A percentile compares a stretch with the other conserved stretches of the same genome.
phyloP scores from a whole-genome alignment of 2,329 filamentous ascomycete genomes.

The Penicillium brasilianum region DNA sequence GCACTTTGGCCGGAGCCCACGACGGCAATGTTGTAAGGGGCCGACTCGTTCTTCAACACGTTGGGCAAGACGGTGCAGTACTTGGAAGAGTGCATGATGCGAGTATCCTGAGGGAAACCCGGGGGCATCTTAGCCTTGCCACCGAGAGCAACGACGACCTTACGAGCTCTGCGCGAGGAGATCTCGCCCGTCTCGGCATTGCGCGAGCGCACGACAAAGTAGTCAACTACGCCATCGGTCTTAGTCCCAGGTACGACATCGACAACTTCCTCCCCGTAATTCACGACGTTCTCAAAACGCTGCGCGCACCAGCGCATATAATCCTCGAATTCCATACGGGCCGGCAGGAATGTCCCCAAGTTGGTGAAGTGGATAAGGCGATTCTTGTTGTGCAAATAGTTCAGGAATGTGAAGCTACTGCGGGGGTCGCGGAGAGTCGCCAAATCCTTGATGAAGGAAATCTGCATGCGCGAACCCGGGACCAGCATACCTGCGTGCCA shows the following conservation, averaged over 20 bases:
- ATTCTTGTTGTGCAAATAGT: conserved; percentile 82
- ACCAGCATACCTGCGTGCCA: conserved; percentile 98
- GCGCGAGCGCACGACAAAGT: conserved; percentile 70
- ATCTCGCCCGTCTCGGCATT: conserved; percentile 58
- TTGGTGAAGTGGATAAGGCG: conserved; percentile 92
- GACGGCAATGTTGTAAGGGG: conserved; percentile 75
- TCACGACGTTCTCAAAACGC: conserved; percentile 74
- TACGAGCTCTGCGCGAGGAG: conserved; percentile 48
- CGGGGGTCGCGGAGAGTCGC: conserved; percentile 85
- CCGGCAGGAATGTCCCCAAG: conserved; percentile 83
- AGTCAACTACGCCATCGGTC: conserved; percentile 59
- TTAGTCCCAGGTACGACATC: conserved; percentile 67
- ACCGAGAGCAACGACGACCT: conserved; percentile 68
- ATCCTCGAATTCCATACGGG: conserved; percentile 88
- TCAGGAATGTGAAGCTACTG: conserved; percentile 92
- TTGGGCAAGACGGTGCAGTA: conserved; percentile 62
- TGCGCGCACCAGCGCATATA: conserved; percentile 92
- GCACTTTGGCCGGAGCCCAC: conserved; percentile 90
- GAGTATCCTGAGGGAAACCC: conserved; percentile 69
- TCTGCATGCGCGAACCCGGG: conserved; percentile 94
- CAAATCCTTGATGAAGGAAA: conserved; percentile 95
- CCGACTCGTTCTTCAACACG: conserved; percentile 45
- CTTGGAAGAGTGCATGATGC: conserved; percentile 85
- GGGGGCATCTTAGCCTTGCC: conserved; percentile 73
- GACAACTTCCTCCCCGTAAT: conserved; percentile 78